Conservation (phyloP, 495 filamentous ascomycete genomes). For the Penicillium goetzii region DNA sequence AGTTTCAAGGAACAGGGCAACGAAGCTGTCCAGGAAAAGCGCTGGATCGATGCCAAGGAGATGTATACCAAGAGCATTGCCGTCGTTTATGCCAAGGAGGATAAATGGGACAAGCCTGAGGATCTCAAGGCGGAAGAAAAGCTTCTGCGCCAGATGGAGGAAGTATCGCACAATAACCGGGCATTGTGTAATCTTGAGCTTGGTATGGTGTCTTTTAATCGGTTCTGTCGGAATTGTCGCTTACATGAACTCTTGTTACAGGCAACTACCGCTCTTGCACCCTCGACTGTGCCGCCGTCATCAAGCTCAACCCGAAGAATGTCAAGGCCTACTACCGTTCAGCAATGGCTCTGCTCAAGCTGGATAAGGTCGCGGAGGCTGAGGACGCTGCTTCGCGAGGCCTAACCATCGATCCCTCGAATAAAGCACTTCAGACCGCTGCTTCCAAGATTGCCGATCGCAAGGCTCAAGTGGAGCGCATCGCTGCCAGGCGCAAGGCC, state of each 20-base stretch:
- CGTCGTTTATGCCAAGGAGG: conserved; percentile 63
- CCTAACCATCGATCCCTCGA: conserved; percentile 64
- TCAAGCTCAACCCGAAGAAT: conserved; percentile 76
- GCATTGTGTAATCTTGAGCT: conserved; percentile 83
- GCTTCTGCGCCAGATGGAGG: conserved; percentile 63
- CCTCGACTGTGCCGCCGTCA: conserved; percentile 76
- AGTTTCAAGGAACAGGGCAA: conserved; percentile 90
- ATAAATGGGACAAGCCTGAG: conserved; percentile 52
- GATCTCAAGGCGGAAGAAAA: conserved; percentile 57
- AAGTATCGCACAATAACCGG: conserved; percentile 81
- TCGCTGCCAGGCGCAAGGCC: conserved; percentile 44
- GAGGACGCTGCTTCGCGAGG: conserved; percentile 74
- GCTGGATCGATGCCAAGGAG: conserved; percentile 83
- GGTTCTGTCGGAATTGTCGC: neutral
- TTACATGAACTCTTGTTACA: conserved; percentile 28
- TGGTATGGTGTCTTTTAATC: conserved; percentile 46
- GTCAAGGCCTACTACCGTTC: conserved; percentile 90
- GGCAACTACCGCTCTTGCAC: conserved; percentile 85
- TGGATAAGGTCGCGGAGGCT: conserved; percentile 75
- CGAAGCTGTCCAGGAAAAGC: conserved; percentile 73
- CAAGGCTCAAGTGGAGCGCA: conserved; percentile 43
- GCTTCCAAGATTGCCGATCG: conserved; percentile 58
- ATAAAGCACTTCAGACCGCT: conserved; percentile 59
- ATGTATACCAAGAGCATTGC: conserved; percentile 85
- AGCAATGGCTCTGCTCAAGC: conserved; percentile 70